Base-by-base conservation (phyloP, 495 filamentous ascomycete species). In the Ascobolus immersus region DNA sequence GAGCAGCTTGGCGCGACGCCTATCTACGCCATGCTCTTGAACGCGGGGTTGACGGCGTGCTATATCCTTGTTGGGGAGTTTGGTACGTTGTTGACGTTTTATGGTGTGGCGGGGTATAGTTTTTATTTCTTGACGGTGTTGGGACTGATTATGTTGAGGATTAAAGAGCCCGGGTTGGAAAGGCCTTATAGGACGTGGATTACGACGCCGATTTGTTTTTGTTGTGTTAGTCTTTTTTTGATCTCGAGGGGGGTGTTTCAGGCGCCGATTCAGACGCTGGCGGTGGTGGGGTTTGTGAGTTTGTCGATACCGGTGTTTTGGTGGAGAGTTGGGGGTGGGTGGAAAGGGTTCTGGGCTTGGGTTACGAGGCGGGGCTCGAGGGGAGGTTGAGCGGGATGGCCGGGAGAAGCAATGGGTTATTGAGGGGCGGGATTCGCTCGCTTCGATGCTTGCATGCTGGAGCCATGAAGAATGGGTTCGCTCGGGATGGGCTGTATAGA, bases 71-170 rank as follows among this genome's bases (percentile, higher is more conserved):
- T 86, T 19, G 89, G 86, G 50, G 79, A 90, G 45, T 96, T 96
- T 50, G 61, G 66, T 15, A 92, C 84, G 3, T 65, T 96, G 1
- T 58, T 93, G 32, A 93, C 81, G 4, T 96, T 96, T 54, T 93
- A 91, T 55, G 86, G 89, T 19, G 86, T 96, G 0, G 86, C 82
- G 3, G 81, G 80, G 5, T 96, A 94, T 50, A 77, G 73, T 0
- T 94, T 94, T 50, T 96, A 96, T 55, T 96, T 96, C 54, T 49
- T 90, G 21, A 90, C 84, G 0, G 86, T 96, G 1, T 67, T 96
- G 0, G 86, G 86, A 0, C 60, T 96, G 19, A 90, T 96, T 35
- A 68, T 94, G 20, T 58, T 96, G 39, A 60, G 86, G 17, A 73
- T 93, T n/a, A 65, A 64, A 24, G 86, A 94, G 50, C 89, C 89